These are phyloP conservation scores for Phylloporus sp. DNA, from an alignment of 768 basidiomycete species.

Conservation along the genomic window DNA sequence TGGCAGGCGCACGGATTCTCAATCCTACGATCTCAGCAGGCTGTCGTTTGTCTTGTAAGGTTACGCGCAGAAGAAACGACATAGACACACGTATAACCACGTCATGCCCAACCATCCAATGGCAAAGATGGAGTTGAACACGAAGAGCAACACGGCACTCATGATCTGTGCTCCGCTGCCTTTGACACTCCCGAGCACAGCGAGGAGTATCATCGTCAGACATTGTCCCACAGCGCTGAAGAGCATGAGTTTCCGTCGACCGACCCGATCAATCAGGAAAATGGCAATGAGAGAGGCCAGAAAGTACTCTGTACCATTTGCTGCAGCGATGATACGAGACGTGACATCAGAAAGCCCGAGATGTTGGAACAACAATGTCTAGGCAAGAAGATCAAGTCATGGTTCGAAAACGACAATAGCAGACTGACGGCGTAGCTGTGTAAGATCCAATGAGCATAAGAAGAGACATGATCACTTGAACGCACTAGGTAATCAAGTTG, in stretches of 20 bases:
- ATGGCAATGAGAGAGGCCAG: slow-evolving; percentile 71
- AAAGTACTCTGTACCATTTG: slow-evolving; percentile 70
- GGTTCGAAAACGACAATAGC: neutral
- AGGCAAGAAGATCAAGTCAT: neutral
- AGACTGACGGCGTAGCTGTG: slow-evolving; percentile 32
- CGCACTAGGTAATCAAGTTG: slow-evolving; percentile 62
- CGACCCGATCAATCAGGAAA: slow-evolving; percentile 66
- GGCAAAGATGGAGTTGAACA: slow-evolving; percentile 72
- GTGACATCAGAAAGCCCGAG: slow-evolving; percentile 57
- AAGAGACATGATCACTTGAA: slow-evolving; percentile 16
- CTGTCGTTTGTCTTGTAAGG: slow-evolving; percentile 22
- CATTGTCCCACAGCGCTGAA: slow-evolving; percentile 62
- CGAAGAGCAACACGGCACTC: slow-evolving; percentile 55
- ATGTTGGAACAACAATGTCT: slow-evolving; percentile 54
- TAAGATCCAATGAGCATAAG: slow-evolving; percentile 6
- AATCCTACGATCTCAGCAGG: slow-evolving; percentile 65
- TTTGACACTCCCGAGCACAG: slow-evolving; percentile 51
- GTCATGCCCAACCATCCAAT: slow-evolving; percentile 71
- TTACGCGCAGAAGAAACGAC: neutral
- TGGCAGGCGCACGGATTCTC: slow-evolving; percentile 59
- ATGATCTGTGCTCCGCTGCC: slow-evolving; percentile 46
- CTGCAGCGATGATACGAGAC: slow-evolving; percentile 59
- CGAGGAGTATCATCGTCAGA: slow-evolving; percentile 56
- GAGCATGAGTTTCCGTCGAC: slow-evolving; percentile 69
- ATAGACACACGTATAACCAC: slow-evolving; percentile 55